Conservation (phyloP, 352 stramenopile species). For the Pythium folliculosum region DNA sequence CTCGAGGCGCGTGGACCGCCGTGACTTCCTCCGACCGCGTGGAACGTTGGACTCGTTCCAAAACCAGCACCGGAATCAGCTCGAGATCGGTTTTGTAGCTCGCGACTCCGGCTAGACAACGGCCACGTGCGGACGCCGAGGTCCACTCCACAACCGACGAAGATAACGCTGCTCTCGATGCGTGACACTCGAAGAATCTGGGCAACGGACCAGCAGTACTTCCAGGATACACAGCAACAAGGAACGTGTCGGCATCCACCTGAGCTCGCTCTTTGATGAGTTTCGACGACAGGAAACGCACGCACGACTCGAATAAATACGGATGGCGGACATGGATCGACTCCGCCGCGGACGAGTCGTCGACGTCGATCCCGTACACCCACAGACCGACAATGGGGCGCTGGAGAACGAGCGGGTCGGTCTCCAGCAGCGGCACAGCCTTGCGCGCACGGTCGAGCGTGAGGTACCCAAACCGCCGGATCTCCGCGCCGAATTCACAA, state of each 20-base stretch:
- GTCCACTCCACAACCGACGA: constrained; percentile 36
- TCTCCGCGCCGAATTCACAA: constrained; percentile 48
- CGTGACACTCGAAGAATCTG: constrained; percentile 74
- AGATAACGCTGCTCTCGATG: constrained; percentile 16
- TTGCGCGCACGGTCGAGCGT: constrained; percentile 79
- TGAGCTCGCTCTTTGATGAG: constrained; percentile 62
- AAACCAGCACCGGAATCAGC: constrained; percentile 35
- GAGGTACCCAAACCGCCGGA: constrained; percentile 56
- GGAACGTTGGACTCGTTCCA: not conserved
- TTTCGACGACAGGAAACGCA: constrained; percentile 53
- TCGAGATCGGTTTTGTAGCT: constrained; percentile 58
- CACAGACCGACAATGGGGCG: constrained; percentile 73
- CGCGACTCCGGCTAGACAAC: constrained; percentile 56
- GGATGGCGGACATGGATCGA: constrained; percentile 46
- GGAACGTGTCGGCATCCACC: constrained; percentile 57
- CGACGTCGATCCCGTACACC: constrained; percentile 65
- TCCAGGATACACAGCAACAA: constrained; percentile 62
- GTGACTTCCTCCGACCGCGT: not conserved
- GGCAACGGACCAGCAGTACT: constrained; percentile 41
- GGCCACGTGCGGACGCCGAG: constrained; percentile 38
- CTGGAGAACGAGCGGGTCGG: constrained; percentile 67
- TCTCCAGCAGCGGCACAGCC: constrained; percentile 70
- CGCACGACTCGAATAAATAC: constrained; percentile 59
- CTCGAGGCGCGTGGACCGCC: not conserved
- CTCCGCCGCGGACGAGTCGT: constrained; percentile 34